Evolutionary conservation across 2,329 filamentous ascomycete species (phyloP).

Genomic region (Aspergillus sp.): DNA sequence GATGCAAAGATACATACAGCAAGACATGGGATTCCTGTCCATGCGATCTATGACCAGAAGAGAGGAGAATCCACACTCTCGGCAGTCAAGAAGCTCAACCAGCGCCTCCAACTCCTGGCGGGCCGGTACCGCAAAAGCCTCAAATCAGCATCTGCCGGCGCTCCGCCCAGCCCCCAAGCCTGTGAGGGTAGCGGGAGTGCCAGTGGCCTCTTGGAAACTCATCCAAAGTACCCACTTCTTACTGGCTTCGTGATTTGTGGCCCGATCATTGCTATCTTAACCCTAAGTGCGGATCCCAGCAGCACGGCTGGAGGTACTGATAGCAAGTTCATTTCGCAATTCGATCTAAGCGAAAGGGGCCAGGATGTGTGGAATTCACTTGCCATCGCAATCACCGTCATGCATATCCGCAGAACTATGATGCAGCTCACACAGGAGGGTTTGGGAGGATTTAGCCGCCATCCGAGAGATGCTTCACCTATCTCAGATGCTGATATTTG

Average conservation of each 20-base stretch:
- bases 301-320: slow-evolving; percentile 15
- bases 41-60: slow-evolving; percentile 45
- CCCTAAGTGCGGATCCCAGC: slow-evolving; percentile 45
- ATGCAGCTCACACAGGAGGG: slow-evolving; percentile 41
- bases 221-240: slow-evolving; percentile 46
- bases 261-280: slow-evolving; percentile 53
- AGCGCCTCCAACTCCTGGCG: slow-evolving; percentile 45
- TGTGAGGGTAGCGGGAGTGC: slow-evolving; percentile 5
- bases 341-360: slow-evolving; percentile 52
- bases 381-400: slow-evolving; percentile 55
- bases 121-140: slow-evolving; percentile 40
- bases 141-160: neutral
- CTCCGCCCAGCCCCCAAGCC: neutral
- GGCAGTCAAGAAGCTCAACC: slow-evolving; percentile 44
- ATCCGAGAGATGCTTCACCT: neutral
- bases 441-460: slow-evolving; percentile 14
- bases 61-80: slow-evolving; percentile 38
- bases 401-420: slow-evolving; percentile 54
- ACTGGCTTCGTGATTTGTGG: slow-evolving; percentile 56
- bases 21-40: slow-evolving; percentile 41
- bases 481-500: slow-evolving; percentile 16
- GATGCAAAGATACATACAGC: slow-evolving; percentile 46
- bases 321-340: slow-evolving; percentile 47
- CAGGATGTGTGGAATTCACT: slow-evolving; percentile 63
- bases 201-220: slow-evolving; percentile 6